Evolutionary conservation across 345 rosid species (phyloP).

Genomic region (Crucihimalaya himalaica): DNA sequence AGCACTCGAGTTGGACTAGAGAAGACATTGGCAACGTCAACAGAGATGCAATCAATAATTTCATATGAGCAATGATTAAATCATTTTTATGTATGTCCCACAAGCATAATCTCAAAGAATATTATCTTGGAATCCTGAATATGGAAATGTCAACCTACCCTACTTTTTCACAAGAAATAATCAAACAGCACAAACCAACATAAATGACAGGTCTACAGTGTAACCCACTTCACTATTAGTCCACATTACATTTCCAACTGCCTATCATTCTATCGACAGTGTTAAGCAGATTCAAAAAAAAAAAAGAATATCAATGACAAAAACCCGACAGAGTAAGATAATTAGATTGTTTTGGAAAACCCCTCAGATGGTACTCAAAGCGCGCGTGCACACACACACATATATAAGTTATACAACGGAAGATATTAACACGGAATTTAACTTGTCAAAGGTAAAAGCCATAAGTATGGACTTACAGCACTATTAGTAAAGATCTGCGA

Average conservation of each 20-base stretch:
- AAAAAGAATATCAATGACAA: not conserved
- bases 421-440: constrained; percentile 3
- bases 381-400: not conserved
- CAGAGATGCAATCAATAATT: not conserved
- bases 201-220: constrained; percentile 6
- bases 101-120: constrained; percentile 9
- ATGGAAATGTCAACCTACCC: constrained; percentile 11
- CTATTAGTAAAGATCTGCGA: constrained; percentile 90
- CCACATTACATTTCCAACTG: not conserved
- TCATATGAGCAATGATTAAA: not conserved
- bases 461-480: constrained; percentile 65
- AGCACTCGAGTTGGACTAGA: not conserved
- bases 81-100: not conserved
- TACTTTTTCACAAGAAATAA: not conserved
- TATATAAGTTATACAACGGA: not conserved
- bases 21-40: not conserved
- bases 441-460: not conserved
- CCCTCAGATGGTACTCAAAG: not conserved
- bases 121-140: not conserved
- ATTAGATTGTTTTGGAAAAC: not conserved
- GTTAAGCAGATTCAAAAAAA: not conserved
- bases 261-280: not conserved
- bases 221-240: not conserved
- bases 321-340: not conserved
- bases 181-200: constrained; percentile 21